Base-by-base conservation (phyloP, 306 rosid genomes). In the Morella rubra region DNA sequence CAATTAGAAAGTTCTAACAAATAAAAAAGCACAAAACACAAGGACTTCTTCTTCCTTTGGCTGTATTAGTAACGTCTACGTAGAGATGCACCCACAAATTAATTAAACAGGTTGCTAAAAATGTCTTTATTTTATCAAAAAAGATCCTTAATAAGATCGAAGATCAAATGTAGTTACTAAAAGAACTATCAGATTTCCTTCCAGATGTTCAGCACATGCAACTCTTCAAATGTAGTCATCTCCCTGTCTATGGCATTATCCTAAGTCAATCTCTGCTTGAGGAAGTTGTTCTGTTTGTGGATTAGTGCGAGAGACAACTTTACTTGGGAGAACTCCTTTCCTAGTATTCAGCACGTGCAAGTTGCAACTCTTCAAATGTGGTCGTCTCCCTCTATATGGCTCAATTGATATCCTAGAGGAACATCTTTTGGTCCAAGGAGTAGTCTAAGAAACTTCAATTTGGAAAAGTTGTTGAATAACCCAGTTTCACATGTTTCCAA, bases 241-340 rank as follows among this genome's bases (percentile, higher is more conserved):
- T 62, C 69, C 69, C 37, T 3, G 45, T 62, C 32, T 62, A 61
- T 61, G 44, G 44, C 45, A 62, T 14, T 18, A 62, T 37, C 69
- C 44, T 32, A 62, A 37, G n/a, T 32, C 45, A 62, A 11, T 58
- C 69, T 62, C 37, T 62, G 69, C 20, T 62, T 62, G 69, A 62
- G 69, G 45, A 62, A 62, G 45, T 37, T 62, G 15, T 8, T 58
- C 32, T 62, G n/a, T 14, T 61, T 62, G 69, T 13, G 69, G 20
- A 15, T 11, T 62, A 62, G 11, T 62, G 14, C 37, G 42, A 32
- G 67, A 13, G 18, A 32, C 37, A 3, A 32, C 44, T 61, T 61
- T 32, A 62, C 69, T 62, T 32, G n/a, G 69, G 45, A 62, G 44
- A 62, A 44, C 19, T 62, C 69, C 69, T 62, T 62, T 32, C 45